phyloP scores from a whole-genome alignment of 768 basidiomycete genomes.

The Gymnopilus dilepis region DNA sequence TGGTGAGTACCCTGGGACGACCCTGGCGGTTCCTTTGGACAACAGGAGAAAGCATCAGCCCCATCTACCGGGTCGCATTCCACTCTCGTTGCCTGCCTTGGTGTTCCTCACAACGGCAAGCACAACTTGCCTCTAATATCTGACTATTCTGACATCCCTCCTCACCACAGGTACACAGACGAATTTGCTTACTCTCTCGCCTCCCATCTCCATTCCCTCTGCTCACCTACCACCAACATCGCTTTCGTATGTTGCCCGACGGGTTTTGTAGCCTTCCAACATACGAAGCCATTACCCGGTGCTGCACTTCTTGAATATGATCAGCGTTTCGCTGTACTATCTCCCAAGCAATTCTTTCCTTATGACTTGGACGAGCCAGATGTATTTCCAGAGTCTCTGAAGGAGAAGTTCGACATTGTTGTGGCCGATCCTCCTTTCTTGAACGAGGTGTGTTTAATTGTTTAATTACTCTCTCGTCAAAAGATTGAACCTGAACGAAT shows the following conservation, averaged over 20 bases:
- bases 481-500: not conserved
- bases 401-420: slow-evolving; percentile 40
- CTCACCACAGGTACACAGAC: slow-evolving; percentile 45
- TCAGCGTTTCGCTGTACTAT: slow-evolving; percentile 45
- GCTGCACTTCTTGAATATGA: slow-evolving; percentile 48
- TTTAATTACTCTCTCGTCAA: not conserved
- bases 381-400: slow-evolving; percentile 38
- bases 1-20: slow-evolving; percentile 40
- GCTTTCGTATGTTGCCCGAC: slow-evolving; percentile 55
- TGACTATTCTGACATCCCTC: slow-evolving; percentile 15
- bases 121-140: slow-evolving; percentile 18
- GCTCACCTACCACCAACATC: slow-evolving; percentile 37
- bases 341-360: slow-evolving; percentile 43
- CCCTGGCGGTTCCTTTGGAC: not conserved
- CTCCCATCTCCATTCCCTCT: slow-evolving; percentile 35
- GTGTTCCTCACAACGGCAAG: slow-evolving; percentile 20
- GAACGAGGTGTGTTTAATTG: slow-evolving; percentile 41
- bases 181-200: slow-evolving; percentile 45
- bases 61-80: not conserved
- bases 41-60: not conserved
- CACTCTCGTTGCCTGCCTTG: not conserved
- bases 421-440: slow-evolving; percentile 53
- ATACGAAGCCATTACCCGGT: slow-evolving; percentile 36
- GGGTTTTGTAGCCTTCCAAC: slow-evolving; percentile 52
- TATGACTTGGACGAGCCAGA: slow-evolving; percentile 53